phyloP scores from a whole-genome alignment of 257 asterid genomes.

The Solanum paucissectum region DNA sequence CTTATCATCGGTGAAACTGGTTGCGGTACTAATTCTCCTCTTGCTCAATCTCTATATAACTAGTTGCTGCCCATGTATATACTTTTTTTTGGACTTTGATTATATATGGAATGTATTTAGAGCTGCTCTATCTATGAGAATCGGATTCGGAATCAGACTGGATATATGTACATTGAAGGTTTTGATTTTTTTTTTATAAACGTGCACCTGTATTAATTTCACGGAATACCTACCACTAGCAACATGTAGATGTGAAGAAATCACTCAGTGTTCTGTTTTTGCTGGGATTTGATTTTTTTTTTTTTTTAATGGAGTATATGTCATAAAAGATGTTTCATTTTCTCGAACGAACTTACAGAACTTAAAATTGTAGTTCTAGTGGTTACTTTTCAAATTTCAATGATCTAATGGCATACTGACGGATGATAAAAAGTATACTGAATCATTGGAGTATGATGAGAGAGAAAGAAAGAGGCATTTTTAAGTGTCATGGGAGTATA shows the following conservation, averaged over 20 bases:
- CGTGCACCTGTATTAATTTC: not conserved
- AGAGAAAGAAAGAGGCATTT: not conserved
- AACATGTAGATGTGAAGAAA: not conserved
- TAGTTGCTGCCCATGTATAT: not conserved
- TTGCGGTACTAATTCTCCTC: conserved; percentile 39
- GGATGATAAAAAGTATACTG: not conserved
- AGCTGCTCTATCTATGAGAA: not conserved
- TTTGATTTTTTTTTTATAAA: not conserved
- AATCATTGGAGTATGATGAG: not conserved
- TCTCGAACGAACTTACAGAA: not conserved
- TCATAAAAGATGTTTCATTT: not conserved
- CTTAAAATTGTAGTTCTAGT: not conserved
- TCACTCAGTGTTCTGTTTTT: not conserved
- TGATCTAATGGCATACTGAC: not conserved
- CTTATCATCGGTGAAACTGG: conserved; percentile 94
- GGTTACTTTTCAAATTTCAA: not conserved
- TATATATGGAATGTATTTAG: not conserved
- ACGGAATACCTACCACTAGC: not conserved
- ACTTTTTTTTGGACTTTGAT: not conserved
- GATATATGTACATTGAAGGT: not conserved
- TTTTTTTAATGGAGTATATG: not conserved
- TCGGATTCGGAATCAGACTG: not conserved
- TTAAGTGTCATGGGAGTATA: not conserved
- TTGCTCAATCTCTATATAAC: not conserved
- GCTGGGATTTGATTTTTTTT: not conserved